Evolutionary conservation across 768 basidiomycete species (phyloP), one percentile per base, ranked within the genome.

Genomic region (Rhizopogon vesiculosus): DNA sequence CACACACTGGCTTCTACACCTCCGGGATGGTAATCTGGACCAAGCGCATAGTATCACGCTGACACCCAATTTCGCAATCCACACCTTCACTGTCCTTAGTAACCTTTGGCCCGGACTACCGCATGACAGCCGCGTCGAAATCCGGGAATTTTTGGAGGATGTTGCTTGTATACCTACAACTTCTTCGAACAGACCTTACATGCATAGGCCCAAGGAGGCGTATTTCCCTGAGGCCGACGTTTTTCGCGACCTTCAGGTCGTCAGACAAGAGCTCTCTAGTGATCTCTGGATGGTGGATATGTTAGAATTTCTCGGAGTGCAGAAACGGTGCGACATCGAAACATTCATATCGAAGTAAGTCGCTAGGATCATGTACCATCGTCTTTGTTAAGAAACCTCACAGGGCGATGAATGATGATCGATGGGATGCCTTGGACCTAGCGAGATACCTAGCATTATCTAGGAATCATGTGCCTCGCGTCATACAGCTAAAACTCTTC

Each of bases 161-260:
- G 72, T 82, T 18, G 58, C 82, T 1, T 89, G 87, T 62, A 80
- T 93, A 42, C 90, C 90, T 1, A 92, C 91, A 0, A 82, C 84
- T 7, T 38, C 16, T 33, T 19, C 46, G 12, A 5, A 3, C 15
- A 1, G 1, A 35, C 0, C 13, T 38, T 3, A 3, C 33, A 49
- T 49, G 48, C 72, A 69, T 12, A 64, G 67, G 16, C 91, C 95
- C 0, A 65, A 69, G 3, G 82, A 93, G 43, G 73, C 87, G 3
- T 96, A 95, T 71, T 94, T 97, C 64, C 72, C 85, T 10, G 90
- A 83, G 56, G 93, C 87, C 13, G 82, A 90, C 60, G 75, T 98
- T 16, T 97, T 98, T 69, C 81, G 82, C 19, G 94, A 96, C 67
- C 74, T 94, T 18, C 85, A 93, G 1, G 82, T 90, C 43, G 82